Percentiles rank a stretch among this genome's conserved stretches.
phyloP scores from a whole-genome alignment of 2,329 filamentous ascomycete genomes.

The Xylaria sp. region DNA sequence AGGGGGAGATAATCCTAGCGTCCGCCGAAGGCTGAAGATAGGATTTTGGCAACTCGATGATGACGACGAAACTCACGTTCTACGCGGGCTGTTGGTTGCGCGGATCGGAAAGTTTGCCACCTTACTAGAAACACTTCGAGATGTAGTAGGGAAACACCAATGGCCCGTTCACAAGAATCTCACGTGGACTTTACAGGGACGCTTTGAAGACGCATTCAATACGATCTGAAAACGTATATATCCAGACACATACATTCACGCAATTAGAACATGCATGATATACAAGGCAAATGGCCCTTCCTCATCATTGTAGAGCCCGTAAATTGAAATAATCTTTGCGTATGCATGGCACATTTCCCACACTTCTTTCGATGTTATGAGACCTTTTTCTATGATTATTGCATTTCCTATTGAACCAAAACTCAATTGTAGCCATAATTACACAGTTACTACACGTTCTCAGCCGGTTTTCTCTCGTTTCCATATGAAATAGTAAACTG shows the following conservation, averaged over 20 bases:
- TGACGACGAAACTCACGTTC: conserved; percentile 8
- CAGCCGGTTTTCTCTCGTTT: not conserved
- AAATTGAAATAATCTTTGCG: not conserved
- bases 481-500: not conserved
- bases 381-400: not conserved
- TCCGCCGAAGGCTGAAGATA: not conserved
- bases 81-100: not conserved
- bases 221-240: conserved; percentile 2
- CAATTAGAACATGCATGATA: not conserved
- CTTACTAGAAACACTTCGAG: not conserved
- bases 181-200: not conserved
- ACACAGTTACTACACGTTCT: not conserved
- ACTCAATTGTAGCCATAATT: not conserved
- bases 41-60: conserved; percentile 13
- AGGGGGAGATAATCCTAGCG: not conserved
- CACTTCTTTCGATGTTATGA: not conserved
- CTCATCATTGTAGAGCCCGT: not conserved
- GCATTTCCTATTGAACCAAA: not conserved
- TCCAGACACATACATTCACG: not conserved
- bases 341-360: not conserved
- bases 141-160: not conserved
- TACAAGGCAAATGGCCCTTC: not conserved
- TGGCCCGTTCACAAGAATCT: conserved; percentile 10
- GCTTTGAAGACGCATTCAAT: not conserved
- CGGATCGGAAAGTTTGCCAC: not conserved